Percentiles rank a stretch among this genome's conserved stretches.
phyloP scores from a whole-genome alignment of 305 asterid genomes.

The Lippia alba region DNA sequence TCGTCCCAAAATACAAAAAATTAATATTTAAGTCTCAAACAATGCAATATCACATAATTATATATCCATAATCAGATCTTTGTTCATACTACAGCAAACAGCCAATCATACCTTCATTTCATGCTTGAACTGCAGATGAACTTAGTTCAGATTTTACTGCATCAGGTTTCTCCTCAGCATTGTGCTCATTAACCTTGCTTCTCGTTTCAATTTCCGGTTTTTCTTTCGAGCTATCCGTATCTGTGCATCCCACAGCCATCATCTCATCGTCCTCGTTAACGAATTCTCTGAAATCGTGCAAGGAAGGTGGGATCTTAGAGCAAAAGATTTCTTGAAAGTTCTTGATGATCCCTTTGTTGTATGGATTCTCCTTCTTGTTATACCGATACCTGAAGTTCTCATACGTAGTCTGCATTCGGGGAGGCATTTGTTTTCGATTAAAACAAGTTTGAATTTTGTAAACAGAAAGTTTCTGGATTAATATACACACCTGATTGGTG shows the following conservation, averaged over 20 bases:
- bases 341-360: slow-evolving; percentile 61
- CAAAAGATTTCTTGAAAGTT: slow-evolving; percentile 66
- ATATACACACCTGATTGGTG: slow-evolving; percentile 67
- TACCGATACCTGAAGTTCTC: slow-evolving; percentile 83
- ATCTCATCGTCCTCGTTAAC: slow-evolving; percentile 59
- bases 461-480: no score
- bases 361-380: slow-evolving; percentile 78
- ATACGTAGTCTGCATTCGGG: slow-evolving; percentile 67
- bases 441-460: no score
- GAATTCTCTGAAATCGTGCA: slow-evolving; percentile 60
- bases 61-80: neutral
- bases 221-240: slow-evolving; percentile 54
- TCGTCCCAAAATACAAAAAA: no score
- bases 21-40: no score
- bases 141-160: slow-evolving; percentile 25
- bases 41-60: neutral
- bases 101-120: slow-evolving; percentile 9
- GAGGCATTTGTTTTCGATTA: no score
- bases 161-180: slow-evolving; percentile 33
- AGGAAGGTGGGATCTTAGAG: slow-evolving; percentile 59
- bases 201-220: slow-evolving; percentile 74
- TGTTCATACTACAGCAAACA: neutral
- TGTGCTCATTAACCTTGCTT: slow-evolving; percentile 45
- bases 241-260: slow-evolving; percentile 35
- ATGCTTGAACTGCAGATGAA: slow-evolving; percentile 27